Percentiles rank a stretch among this genome's conserved stretches.
Evolutionary conservation across 257 asterid genomes (phyloP).

Genomic region (Paraleonurus japonicus): DNA sequence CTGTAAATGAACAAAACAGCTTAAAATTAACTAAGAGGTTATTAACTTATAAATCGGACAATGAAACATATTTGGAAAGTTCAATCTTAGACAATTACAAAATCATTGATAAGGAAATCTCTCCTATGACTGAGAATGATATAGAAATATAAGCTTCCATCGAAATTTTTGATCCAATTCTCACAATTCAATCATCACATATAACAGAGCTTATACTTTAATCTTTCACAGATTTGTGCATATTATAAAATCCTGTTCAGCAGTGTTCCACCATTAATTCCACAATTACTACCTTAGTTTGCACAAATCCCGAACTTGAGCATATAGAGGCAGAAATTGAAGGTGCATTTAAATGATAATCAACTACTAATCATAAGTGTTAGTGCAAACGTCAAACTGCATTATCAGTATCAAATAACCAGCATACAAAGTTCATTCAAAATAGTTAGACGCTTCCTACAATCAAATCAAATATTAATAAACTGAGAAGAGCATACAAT

Average conservation of each 20-base stretch:
- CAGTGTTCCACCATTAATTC: not conserved
- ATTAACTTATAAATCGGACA: constrained; percentile 3
- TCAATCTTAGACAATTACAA: not conserved
- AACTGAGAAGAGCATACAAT: constrained; percentile 50
- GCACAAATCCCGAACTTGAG: not conserved
- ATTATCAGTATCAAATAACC: not conserved
- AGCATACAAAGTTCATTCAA: not conserved
- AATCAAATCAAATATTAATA: constrained; percentile 4
- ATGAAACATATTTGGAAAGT: not conserved
- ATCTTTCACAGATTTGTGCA: not conserved
- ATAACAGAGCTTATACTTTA: not conserved
- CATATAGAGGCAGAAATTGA: not conserved
- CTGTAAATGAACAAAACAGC: constrained; percentile 1
- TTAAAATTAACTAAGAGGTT: not conserved
- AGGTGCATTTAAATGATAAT: not conserved
- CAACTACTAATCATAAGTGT: not conserved
- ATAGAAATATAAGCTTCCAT: not conserved
- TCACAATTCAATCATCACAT: not conserved
- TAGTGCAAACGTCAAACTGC: constrained; percentile 1
- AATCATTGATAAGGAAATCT: not conserved
- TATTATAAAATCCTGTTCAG: not conserved
- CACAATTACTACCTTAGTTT: constrained; percentile 9
- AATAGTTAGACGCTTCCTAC: not conserved
- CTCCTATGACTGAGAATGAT: not conserved
- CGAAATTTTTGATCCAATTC: not conserved